Conservation (phyloP, 129 eudicot species). For the Lactuca sativa region DNA sequence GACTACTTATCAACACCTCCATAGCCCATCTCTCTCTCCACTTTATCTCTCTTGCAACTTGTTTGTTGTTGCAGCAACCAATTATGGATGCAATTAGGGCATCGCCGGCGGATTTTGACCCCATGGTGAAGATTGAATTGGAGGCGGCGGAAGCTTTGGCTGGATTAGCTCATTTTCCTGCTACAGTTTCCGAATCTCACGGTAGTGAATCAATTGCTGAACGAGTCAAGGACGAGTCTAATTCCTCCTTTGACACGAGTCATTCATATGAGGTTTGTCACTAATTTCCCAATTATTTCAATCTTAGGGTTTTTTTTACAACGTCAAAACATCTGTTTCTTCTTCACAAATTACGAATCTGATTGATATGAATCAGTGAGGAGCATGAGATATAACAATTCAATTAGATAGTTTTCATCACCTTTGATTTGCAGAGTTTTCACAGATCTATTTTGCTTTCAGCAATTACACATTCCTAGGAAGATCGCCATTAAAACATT, state of each 20-base stretch:
- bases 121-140: constrained; percentile 48
- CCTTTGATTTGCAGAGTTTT: neutral
- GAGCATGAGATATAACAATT: neutral
- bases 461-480: neutral
- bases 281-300: neutral
- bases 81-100: neutral
- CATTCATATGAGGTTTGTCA: constrained; percentile 26
- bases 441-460: neutral
- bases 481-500: neutral
- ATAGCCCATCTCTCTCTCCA: neutral
- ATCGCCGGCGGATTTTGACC: constrained; percentile 18
- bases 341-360: neutral
- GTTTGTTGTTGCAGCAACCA: no score
- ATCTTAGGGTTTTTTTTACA: neutral
- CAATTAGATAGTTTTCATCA: neutral
- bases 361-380: no score
- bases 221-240: constrained; percentile 28
- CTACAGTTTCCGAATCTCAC: constrained; percentile 5
- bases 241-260: constrained; percentile 7
- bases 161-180: constrained; percentile 40
- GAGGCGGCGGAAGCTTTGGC: constrained; percentile 85
- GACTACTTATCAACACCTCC: constrained; percentile 23
- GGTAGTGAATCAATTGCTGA: constrained; percentile 25
- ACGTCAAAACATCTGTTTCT: neutral
- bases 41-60: constrained; percentile 5